Base-by-base conservation (phyloP, 2,329 filamentous ascomycete species). In the Clarireedia monteithiana region DNA sequence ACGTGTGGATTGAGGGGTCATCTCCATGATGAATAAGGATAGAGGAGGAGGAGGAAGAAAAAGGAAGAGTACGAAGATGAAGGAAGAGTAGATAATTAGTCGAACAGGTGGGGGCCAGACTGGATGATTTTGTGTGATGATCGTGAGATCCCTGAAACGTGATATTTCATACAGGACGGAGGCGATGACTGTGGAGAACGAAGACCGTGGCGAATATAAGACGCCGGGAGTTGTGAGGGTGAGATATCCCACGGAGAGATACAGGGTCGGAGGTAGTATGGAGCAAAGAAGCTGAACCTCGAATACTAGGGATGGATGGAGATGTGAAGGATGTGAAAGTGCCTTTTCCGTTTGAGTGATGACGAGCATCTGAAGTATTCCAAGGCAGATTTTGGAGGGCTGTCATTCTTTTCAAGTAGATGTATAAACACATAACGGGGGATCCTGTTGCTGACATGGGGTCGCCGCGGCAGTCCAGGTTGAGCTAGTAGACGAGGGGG, bases 1-100 rank as follows among this genome's bases (percentile, higher is more conserved):
- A 47, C 62, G 62, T 48, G 62, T 55, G 30, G 67, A 68, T 60
- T 66, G 64, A 56, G 66, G 67, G 59, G 66, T 68, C 55, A 69
- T 55, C 23, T 68, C 66, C 67, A 69, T 69, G 23, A 58, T 63
- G 60, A 60, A 51, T 48, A 47, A 55, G 56, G 60, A 57, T 45
- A 58, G 48, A 49, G 55, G 57, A 50, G 48, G 36, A 52, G 50
- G 55, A 58, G 14, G 44, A 26, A 6, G 15, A 44, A n/a, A 44
- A n/a, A 45, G 48, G 48, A 51, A 17, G 30, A 42, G 50, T 52
- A 47, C 23, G 56, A 55, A 61, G 57, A 36, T 60, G 49, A 46
- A 48, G 56, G 39, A 46, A 47, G 45, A 56, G 27, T 17, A 50
- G 36, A 45, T 45, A 55, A 20, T 48, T 46, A 30, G 49, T 55